Evolutionary conservation across 2,329 filamentous ascomycete species (phyloP), one percentile per base, ranked within the genome.

Genomic region (Colletotrichum sp.): DNA sequence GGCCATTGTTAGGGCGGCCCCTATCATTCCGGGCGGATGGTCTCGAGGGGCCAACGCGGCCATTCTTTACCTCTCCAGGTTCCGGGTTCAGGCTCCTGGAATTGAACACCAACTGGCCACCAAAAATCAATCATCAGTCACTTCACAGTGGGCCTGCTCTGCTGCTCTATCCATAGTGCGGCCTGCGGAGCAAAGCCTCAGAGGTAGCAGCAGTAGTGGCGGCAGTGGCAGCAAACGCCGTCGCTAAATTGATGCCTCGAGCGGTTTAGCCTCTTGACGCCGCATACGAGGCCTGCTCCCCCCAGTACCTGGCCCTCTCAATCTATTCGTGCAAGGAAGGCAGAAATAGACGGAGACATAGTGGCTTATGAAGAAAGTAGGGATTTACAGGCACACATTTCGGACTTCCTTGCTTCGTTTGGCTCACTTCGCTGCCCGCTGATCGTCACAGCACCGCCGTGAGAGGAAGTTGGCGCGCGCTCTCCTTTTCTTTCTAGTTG

Each of bases 241-340:
- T 12, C 56, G 55, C 27, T 25, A 62, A 34, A 61, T 62, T 48
- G 32, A 32, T 61, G 36, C 67, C 66, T 32, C 39, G 56, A 28
- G 28, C 48, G 65, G 61, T 60, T 75, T 75, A 62, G 61, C 28
- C 68, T 60, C 55, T 70, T 28, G 27, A 48, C 58, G 48, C 32
- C 48, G 48, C 71, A 48, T 66, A 66, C 55, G 48, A 67, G 62
- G 32, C 55, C 43, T 30, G 58, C 70, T 22, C 25, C 62, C 43
- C 69, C 73, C 39, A 25, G 69, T 13, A n/a, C 55, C 39, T 56
- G 15, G 60, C 32, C 30, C 60, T 61, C 32, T 18, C 36, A 56
- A 74, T 66, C 34, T 55, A 32, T 74, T 39, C 56, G 69, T 62
- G 56, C 69, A 72, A 58, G 69, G 55, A 75, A 25, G 48, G 61